Evolutionary conservation across 164 flowering plant species (phyloP).

Genomic region (Warburgia ugandensis): DNA sequence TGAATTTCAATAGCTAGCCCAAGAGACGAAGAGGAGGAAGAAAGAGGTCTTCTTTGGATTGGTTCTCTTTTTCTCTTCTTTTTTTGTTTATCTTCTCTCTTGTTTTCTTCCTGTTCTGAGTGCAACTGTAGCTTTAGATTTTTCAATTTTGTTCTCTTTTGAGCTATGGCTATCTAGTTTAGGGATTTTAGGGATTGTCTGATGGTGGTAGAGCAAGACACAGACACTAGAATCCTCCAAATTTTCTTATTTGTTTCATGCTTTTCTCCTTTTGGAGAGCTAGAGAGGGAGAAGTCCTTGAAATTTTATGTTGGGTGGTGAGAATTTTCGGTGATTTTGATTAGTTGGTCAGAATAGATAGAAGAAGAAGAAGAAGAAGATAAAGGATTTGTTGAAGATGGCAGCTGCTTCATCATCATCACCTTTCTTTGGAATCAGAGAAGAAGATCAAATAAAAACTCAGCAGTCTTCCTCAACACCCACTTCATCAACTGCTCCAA

Average conservation of each 20-base stretch:
- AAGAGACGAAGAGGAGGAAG: slow-evolving; percentile 8
- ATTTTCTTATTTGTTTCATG: background rate
- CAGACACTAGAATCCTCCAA: background rate
- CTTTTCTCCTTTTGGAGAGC: background rate
- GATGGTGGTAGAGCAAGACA: slow-evolving; percentile 9
- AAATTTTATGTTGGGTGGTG: slow-evolving; percentile 16
- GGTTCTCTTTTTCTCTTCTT: too few species aligned
- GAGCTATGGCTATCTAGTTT: slow-evolving; percentile 5
- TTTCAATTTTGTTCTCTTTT: slow-evolving; percentile 12
- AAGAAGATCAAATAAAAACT: slow-evolving; percentile 40
- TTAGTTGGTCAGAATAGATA: slow-evolving; percentile 9
- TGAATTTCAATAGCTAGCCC: slow-evolving; percentile 11
- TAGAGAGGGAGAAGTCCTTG: slow-evolving; percentile 5
- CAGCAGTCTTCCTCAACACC: slow-evolving; percentile 31
- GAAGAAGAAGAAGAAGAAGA: background rate
- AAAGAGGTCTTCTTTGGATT: slow-evolving; percentile 12
- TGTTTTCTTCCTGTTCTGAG: slow-evolving; percentile 13
- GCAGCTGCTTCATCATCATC: slow-evolving; percentile 37
- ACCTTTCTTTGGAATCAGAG: slow-evolving; percentile 36
- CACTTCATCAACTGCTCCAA: slow-evolving; percentile 34
- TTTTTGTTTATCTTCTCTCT: slow-evolving; percentile 8
- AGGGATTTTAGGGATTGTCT: too few species aligned
- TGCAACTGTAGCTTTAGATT: slow-evolving; percentile 21
- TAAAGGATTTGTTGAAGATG: slow-evolving; percentile 18
- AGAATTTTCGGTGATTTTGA: slow-evolving; percentile 8